These are phyloP conservation scores for Viola odorata DNA, from an alignment of 345 rosid species.

Conservation along the genomic window DNA sequence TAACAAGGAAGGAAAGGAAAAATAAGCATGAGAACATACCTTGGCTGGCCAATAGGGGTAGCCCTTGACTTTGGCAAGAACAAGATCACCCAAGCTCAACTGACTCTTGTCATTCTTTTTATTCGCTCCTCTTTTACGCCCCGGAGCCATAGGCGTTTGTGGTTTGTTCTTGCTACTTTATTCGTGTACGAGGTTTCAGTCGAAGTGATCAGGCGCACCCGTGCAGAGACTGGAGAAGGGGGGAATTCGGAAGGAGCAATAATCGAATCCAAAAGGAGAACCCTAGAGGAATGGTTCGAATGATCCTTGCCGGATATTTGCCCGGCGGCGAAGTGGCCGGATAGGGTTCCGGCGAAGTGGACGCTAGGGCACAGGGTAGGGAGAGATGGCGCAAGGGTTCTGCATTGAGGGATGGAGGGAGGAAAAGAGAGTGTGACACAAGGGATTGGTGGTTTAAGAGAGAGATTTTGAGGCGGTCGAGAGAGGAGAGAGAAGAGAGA, in stretches of 20 bases:
- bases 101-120: slow-evolving; percentile 48
- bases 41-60: slow-evolving; percentile 97
- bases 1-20: not conserved
- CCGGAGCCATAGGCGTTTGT: slow-evolving; percentile 54
- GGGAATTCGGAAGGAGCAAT: not conserved
- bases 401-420: slow-evolving; percentile 13
- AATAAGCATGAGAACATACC: slow-evolving; percentile 33
- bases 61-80: slow-evolving; percentile 96
- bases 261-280: not conserved
- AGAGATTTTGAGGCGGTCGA: not conserved
- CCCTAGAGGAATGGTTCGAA: slow-evolving; percentile 3
- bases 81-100: slow-evolving; percentile 89
- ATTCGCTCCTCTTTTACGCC: slow-evolving; percentile 72
- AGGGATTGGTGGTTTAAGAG: not conserved
- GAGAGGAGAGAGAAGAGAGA: no score
- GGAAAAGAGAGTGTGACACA: not conserved
- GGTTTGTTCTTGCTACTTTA: not conserved
- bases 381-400: slow-evolving; percentile 8
- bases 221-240: not conserved
- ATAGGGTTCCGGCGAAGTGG: slow-evolving; percentile 25
- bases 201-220: not conserved
- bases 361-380: slow-evolving; percentile 13
- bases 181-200: no score
- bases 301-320: slow-evolving; percentile 19
- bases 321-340: slow-evolving; percentile 10